Conservation (phyloP, 257 asterid genomes). For the Primulina tabacum region DNA sequence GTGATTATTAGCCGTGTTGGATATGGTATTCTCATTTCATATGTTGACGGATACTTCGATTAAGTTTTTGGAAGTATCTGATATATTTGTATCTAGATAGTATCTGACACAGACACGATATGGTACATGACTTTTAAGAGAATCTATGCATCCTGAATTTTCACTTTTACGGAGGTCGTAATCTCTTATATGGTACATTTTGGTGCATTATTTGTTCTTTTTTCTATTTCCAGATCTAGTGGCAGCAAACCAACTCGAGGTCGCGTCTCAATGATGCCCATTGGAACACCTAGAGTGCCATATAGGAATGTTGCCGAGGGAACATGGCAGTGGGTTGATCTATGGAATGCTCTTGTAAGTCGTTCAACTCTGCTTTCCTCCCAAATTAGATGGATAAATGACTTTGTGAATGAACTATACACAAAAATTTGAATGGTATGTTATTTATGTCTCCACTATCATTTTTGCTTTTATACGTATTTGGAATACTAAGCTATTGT, state of each 20-base stretch:
- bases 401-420: background rate
- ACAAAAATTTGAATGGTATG: constrained; percentile 7
- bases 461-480: background rate
- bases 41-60: background rate
- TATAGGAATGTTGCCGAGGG: constrained; percentile 72
- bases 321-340: constrained; percentile 90
- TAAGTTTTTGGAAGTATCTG: background rate
- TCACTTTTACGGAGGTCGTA: background rate
- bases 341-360: constrained; percentile 98
- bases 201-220: constrained; percentile 12
- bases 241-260: constrained; percentile 49
- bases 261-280: constrained; percentile 84
- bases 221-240: constrained; percentile 37
- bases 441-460: background rate
- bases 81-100: no score
- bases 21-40: background rate
- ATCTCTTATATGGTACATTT: background rate
- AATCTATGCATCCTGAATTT: background rate
- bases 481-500: background rate
- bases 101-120: background rate
- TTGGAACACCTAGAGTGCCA: constrained; percentile 87
- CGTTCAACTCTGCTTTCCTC: constrained; percentile 16
- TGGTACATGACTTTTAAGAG: background rate
- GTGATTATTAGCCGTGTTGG: background rate
- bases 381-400: constrained; percentile 2